Percentiles rank a stretch among this genome's conserved stretches.
These are phyloP conservation scores for Pseudocercospora pini-densiflorae DNA, from an alignment of 2,329 filamentous ascomycete species.

Conservation along the genomic window DNA sequence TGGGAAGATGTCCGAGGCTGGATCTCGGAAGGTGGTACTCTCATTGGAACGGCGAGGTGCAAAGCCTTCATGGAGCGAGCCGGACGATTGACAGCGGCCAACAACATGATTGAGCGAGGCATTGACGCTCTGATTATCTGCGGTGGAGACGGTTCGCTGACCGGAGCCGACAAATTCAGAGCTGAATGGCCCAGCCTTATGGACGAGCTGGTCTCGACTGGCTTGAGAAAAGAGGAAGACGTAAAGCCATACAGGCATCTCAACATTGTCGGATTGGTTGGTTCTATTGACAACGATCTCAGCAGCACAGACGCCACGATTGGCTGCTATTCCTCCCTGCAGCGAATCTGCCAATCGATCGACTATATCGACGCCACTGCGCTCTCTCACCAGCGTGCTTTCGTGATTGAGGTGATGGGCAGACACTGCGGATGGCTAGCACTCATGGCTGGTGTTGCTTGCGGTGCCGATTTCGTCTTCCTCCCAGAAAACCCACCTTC, in stretches of 20 bases:
- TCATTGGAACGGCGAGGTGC: conserved; percentile 94
- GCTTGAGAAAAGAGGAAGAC: conserved; percentile 72
- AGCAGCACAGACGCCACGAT: conserved; percentile 97
- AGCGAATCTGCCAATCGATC: conserved; percentile 91
- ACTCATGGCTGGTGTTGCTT: conserved; percentile 92
- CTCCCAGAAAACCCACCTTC: conserved; percentile 91
- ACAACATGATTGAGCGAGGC: conserved; percentile 90
- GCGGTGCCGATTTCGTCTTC: conserved; percentile 95
- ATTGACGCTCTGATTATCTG: conserved; percentile 97
- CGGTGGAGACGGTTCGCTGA: conserved; percentile 94
- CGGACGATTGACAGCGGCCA: conserved; percentile 82
- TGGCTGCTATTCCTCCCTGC: conserved; percentile 91
- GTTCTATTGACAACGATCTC: conserved; percentile 98
- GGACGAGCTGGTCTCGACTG: conserved; percentile 77
- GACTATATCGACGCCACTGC: conserved; percentile 97
- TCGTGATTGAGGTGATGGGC: conserved; percentile 99
- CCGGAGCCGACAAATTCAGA: conserved; percentile 92
- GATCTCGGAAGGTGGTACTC: conserved; percentile 89
- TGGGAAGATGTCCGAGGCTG: conserved; percentile 97
- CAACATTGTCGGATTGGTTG: conserved; percentile 95
- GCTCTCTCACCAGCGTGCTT: conserved; percentile 90
- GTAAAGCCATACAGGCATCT: conserved; percentile 78
- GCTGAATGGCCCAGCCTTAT: conserved; percentile 89
- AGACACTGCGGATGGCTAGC: conserved; percentile 97
- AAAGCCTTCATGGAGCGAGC: conserved; percentile 88